Base-by-base conservation (phyloP, 2,329 filamentous ascomycete species). In the Penicillium sp. region DNA sequence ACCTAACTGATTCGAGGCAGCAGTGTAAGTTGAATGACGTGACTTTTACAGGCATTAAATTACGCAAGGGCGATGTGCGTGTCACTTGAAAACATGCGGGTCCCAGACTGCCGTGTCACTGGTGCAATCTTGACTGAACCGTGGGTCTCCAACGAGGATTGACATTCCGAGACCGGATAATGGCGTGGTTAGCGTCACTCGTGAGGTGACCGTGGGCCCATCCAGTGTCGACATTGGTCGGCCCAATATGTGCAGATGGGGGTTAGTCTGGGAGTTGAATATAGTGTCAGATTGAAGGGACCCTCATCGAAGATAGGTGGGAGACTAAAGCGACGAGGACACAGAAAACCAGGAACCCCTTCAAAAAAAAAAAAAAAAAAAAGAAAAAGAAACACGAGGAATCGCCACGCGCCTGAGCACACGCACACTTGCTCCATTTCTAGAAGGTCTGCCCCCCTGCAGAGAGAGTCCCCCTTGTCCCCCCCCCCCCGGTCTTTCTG, bases 81-180 rank as follows among this genome's bases (percentile, higher is more conserved):
- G 49, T 55, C 49, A 54, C 48, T 18, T 39, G 28, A 47, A 42
- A 51, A 10, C 7, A 42, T 49, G 51, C 46, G 51, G 33, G 46
- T 42, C 41, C 24, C 7, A 34, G 21, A 7, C n/a, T 15, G 23
- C 18, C 15, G 44, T n/a, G 18, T 57, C 31, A 52, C 21, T 56
- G 41, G 47, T 26, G 12, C 28, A 24, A 10, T 45, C 33, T 39
- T 10, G 34, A 39, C 31, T 43, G 52, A 59, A 60, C 58, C 58
- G 51, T 62, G 58, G 60, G 58, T 59, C 58, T 28, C 2, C 8
- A 15, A 13, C 10, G 26, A 43, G 13, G 50, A 57, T 59, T 53
- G 46, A 49, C 59, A 60, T 60, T 59, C 59, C 58, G 49, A 53
- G 57, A 51, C 54, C 58, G 57, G 59, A 53, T 50, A 52, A 53